Evolutionary conservation across 805 yeast genomes (phyloP), one percentile per base, ranked within the genome.

Genomic region (Maudiozyma saulgeensis): DNA sequence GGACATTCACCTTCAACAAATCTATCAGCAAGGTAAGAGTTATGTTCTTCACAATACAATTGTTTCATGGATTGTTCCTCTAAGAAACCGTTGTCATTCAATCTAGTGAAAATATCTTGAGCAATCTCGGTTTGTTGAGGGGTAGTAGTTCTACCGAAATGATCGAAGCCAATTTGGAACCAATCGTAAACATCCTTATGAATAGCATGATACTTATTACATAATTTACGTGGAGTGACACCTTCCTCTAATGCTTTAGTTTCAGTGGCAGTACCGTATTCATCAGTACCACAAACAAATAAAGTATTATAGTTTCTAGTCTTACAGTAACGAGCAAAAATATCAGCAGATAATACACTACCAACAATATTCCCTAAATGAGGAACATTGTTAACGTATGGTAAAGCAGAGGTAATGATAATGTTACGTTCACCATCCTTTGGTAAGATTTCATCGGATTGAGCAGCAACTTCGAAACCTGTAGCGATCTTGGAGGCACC

Each of bases 251-350:
- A 71, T 8, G 98, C 98, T 71, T 90, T 93, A 28, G 98, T 93
- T 69, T 91, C 98, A 12, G 98, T 93, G 43, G 98, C 99, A 49
- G 99, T 93, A 64, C 99, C 99, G 66, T 91, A 93, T 70, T 91
- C 99, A 66, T 91, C 98, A 38, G 98, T 93, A 70, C 99, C 99
- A 69, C 98, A 89, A 49, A 91, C 71, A 62, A 73, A 93, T 56
- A 91, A 71, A 21, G 96, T 75, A 67, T 89, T 91, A 71, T 84
- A 83, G 68, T 87, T 85, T 73, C 96, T 81, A 58, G 82, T 82
- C 68, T 88, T 89, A 64, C 85, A 79, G 68, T 86, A 91, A 62
- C 98, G 81, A 47, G 97, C 76, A 69, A 78, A 93, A 54, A 91
- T 87, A 71, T 91, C 99, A 31, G 98, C 98, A 51, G 89, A 79